Evolutionary conservation across 2,329 filamentous ascomycete species (phyloP).

Genomic region (Penicillium sp.): DNA sequence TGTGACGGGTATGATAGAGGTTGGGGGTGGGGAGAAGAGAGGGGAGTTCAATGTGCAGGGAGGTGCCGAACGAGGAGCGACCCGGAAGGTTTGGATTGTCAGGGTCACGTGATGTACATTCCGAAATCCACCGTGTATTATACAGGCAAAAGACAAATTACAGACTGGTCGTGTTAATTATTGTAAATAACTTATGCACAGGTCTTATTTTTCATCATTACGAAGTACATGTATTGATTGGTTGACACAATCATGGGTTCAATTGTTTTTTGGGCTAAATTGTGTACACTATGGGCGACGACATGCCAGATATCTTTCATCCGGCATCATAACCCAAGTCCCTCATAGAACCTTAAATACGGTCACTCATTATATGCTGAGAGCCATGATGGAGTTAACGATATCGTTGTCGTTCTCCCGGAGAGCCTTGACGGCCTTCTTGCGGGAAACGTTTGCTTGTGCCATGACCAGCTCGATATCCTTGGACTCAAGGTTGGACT

Average conservation of each 20-base stretch:
- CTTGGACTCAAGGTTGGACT: constrained; percentile 93
- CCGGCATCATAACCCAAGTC: constrained; percentile 32
- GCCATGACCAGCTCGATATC: constrained; percentile 99
- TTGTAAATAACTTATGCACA: background rate
- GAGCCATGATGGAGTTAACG: constrained; percentile 99
- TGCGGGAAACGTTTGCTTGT: constrained; percentile 92
- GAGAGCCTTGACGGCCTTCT: constrained; percentile 97
- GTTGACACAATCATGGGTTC: constrained; percentile 30
- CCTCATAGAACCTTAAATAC: constrained; percentile 22
- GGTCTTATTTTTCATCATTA: background rate
- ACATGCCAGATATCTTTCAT: constrained; percentile 24
- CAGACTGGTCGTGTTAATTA: background rate
- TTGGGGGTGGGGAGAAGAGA: constrained; percentile 31
- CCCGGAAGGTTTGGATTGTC: constrained; percentile 41
- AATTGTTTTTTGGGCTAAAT: constrained; percentile 35
- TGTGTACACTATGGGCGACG: constrained; percentile 38
- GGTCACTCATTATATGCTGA: constrained; percentile 66
- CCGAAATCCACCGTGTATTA: constrained; percentile 7
- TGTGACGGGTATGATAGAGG: constrained; percentile 35
- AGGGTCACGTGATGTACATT: constrained; percentile 34
- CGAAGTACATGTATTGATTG: background rate
- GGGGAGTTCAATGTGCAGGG: constrained; percentile 38
- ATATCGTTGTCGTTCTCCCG: constrained; percentile 99
- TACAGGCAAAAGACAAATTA: background rate
- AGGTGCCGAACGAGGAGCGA: constrained; percentile 37